Evolutionary conservation across 192 early-diverging fungal genomes (phyloP).

Genomic region (Coemansia sp.): DNA sequence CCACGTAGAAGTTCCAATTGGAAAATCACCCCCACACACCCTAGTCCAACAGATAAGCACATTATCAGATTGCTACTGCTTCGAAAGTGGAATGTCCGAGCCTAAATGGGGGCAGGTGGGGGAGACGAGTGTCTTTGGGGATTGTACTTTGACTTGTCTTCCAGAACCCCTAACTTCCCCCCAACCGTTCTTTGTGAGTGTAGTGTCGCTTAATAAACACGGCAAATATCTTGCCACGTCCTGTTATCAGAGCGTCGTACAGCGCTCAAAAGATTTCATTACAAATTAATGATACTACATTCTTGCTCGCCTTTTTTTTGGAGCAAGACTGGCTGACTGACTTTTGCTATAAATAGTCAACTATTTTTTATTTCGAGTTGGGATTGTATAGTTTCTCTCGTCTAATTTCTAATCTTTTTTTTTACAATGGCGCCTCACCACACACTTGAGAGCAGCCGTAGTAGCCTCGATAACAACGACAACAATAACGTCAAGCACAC

Average conservation of each 20-base stretch:
- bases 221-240: not conserved
- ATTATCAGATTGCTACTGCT: not conserved
- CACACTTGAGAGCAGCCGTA: constrained; percentile 5
- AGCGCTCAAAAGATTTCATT: not conserved
- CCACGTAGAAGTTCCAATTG: not conserved
- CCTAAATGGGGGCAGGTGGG: not conserved
- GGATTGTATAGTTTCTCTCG: not conserved
- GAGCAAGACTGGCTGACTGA: too few relatives aligned
- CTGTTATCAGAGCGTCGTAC: not conserved
- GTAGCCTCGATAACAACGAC: not conserved
- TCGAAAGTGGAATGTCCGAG: not conserved
- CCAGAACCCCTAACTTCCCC: not conserved
- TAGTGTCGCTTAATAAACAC: not conserved
- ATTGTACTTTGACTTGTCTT: not conserved
- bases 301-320: too few relatives aligned
- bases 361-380: not conserved
- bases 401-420: not conserved
- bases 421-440: not conserved
- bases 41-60: constrained; percentile 9
- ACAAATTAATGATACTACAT: too few relatives aligned
- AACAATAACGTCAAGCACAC: not conserved
- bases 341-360: not conserved
- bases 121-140: not conserved
- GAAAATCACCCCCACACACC: not conserved
- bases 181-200: not conserved